Evolutionary conservation across 495 filamentous ascomycete genomes (phyloP).

Genomic region (Penicillium lividum): DNA sequence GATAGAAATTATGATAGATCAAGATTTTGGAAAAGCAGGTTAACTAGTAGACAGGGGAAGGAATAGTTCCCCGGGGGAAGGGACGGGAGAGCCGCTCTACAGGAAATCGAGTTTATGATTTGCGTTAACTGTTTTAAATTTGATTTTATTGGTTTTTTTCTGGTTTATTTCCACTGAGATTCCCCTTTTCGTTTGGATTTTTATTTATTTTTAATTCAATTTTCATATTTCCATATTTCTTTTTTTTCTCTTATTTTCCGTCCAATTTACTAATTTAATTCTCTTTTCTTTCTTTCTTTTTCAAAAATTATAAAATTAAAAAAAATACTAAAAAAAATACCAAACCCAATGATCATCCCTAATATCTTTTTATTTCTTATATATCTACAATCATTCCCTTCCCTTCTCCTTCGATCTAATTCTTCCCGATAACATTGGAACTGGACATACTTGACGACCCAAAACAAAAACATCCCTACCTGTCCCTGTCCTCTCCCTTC

Average conservation of each 20-base stretch:
- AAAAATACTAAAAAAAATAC: conserved; percentile 1
- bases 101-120: conserved; percentile 23
- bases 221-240: neutral
- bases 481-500: conserved; percentile 25
- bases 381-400: conserved; percentile 35
- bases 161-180: conserved; percentile 1
- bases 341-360: conserved; percentile 13
- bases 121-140: conserved; percentile 12
- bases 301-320: conserved; percentile 16
- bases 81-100: conserved; percentile 41
- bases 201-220: conserved; percentile 11
- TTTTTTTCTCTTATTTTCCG: conserved; percentile 11
- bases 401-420: conserved; percentile 17
- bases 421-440: conserved; percentile 13
- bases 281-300: conserved; percentile 12
- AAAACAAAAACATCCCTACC: conserved; percentile 9
- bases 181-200: conserved; percentile 11
- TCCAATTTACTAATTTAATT: neutral
- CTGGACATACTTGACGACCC: conserved; percentile 26
- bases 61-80: conserved; percentile 36
- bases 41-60: conserved; percentile 13
- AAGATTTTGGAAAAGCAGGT: conserved; percentile 5
- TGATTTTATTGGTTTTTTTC: conserved; percentile 11
- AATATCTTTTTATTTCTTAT: conserved; percentile 16
- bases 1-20: neutral